phyloP scores from a whole-genome alignment of 768 basidiomycete genomes.

The Amanita subjunquillea region DNA sequence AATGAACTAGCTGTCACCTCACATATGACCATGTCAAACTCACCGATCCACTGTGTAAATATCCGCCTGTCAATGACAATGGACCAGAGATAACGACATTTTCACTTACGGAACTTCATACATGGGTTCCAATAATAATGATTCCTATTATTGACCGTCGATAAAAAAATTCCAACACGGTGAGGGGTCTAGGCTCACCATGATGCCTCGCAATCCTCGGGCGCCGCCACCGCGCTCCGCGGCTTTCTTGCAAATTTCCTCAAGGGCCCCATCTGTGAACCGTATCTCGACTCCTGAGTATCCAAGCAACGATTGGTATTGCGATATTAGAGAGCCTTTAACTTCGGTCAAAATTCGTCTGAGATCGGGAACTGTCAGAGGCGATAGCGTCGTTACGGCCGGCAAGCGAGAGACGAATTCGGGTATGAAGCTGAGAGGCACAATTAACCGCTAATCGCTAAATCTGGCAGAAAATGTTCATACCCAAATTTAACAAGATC shows the following conservation, averaged over 20 bases:
- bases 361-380: constrained; percentile 72
- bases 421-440: constrained; percentile 67
- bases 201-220: constrained; percentile 78
- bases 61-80: neutral
- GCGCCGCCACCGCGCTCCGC: constrained; percentile 82
- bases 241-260: constrained; percentile 75
- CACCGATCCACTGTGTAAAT: constrained; percentile 49
- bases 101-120: constrained; percentile 78
- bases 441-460: neutral
- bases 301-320: constrained; percentile 77
- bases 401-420: constrained; percentile 94
- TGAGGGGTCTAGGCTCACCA: constrained; percentile 39
- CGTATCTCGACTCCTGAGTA: constrained; percentile 80
- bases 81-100: neutral
- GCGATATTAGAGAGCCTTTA: constrained; percentile 81
- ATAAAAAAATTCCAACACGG: neutral
- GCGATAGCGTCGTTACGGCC: constrained; percentile 75
- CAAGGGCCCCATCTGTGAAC: constrained; percentile 74
- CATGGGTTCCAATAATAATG: constrained; percentile 80
- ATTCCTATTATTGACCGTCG: constrained; percentile 41
- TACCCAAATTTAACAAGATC: constrained; percentile 85
- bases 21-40: constrained; percentile 14
- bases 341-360: constrained; percentile 90
- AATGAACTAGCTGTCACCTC: neutral
- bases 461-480: neutral